phyloP scores from a whole-genome alignment of 257 asterid species.

The Solanum clarkiae region DNA sequence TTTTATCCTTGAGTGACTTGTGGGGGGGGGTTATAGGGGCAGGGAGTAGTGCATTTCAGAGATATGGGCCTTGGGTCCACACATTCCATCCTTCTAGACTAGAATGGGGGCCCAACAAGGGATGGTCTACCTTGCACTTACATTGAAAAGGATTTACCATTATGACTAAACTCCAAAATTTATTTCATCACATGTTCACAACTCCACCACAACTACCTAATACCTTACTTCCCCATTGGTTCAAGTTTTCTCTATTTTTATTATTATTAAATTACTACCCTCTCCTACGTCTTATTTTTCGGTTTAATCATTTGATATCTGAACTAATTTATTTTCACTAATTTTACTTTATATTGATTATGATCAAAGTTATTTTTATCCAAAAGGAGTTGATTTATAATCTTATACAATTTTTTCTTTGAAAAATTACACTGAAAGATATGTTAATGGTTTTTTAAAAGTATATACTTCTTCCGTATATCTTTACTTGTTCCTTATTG shows the following conservation, averaged over 20 bases:
- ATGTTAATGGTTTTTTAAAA: neutral
- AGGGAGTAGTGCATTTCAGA: neutral
- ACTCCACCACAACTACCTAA: neutral
- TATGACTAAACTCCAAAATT: neutral
- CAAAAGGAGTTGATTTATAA: neutral
- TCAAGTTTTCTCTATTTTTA: neutral
- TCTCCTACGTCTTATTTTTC: neutral
- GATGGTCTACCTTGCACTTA: neutral
- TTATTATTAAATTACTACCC: neutral
- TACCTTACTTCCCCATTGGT: conserved; percentile 3
- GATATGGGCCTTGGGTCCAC: neutral
- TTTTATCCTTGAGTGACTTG: neutral
- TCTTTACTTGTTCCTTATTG: too few relatives aligned
- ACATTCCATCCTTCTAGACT: neutral
- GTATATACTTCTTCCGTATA: neutral
- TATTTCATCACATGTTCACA: neutral
- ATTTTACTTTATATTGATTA: neutral
- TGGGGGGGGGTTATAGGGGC: too few relatives aligned
- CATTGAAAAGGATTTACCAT: neutral
- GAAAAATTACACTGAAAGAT: neutral
- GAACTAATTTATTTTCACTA: rapidly evolving
- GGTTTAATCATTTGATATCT: neutral
- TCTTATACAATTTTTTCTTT: neutral
- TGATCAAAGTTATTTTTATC: neutral
- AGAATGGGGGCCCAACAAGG: neutral